A percentile compares a stretch with the other conserved stretches of the same genome.
phyloP scores from a whole-genome alignment of 2,329 filamentous ascomycete genomes.

The Alternaria arbusti region DNA sequence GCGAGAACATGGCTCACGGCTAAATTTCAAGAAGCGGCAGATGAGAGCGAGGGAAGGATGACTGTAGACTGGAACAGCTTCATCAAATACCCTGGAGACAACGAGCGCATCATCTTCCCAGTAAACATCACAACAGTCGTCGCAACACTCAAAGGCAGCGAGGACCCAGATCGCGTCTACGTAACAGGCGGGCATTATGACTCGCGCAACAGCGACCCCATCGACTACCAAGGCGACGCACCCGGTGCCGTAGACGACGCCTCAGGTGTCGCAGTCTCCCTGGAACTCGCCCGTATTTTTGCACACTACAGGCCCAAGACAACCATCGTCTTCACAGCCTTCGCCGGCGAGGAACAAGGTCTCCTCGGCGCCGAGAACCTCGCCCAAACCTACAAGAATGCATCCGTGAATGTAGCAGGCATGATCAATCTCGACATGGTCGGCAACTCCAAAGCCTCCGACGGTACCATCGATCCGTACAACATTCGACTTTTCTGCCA shows the following conservation, averaged over 20 bases:
- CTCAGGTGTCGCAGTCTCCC: constrained; percentile 46
- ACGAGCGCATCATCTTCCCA: constrained; percentile 52
- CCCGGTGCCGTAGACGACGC: constrained; percentile 62
- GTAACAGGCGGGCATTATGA: constrained; percentile 63
- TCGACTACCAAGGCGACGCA: constrained; percentile 58
- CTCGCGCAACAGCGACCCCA: constrained; percentile 55
- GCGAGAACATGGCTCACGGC: constrained; percentile 61
- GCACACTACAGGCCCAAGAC: constrained; percentile 54
- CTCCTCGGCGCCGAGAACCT: constrained; percentile 58
- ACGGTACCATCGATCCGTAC: constrained; percentile 52
- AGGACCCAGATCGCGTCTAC: constrained; percentile 56
- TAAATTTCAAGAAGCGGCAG: constrained; percentile 55
- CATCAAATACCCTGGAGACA: constrained; percentile 52
- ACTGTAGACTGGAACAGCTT: constrained; percentile 58
- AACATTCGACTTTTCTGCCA: constrained; percentile 61
- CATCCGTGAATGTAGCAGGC: constrained; percentile 58
- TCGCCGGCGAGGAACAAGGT: constrained; percentile 63
- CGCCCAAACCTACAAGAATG: constrained; percentile 58
- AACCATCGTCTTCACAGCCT: constrained; percentile 61
- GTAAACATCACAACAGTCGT: constrained; percentile 58
- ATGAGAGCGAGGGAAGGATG: constrained; percentile 55
- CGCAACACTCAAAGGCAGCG: constrained; percentile 54
- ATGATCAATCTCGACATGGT: constrained; percentile 64
- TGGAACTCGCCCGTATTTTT: constrained; percentile 61
- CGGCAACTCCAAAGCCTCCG: constrained; percentile 54